A percentile compares a stretch with the other conserved stretches of the same genome.
Conservation (phyloP, 768 basidiomycete genomes). For the Dendrothele bispora region DNA sequence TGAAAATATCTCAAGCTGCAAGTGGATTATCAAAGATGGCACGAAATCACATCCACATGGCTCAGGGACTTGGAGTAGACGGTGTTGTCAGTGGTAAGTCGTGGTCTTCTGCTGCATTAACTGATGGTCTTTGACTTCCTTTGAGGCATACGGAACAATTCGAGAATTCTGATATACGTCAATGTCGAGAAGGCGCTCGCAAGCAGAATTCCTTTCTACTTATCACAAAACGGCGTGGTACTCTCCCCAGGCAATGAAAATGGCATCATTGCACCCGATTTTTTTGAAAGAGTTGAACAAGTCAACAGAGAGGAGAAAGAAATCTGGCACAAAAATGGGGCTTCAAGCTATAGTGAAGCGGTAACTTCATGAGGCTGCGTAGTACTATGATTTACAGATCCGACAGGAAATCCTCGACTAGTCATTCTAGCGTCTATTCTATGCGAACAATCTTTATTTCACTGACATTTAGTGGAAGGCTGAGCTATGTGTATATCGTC, state of each 20-base stretch:
- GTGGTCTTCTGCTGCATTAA: too few relatives aligned
- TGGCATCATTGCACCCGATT: slow-evolving; percentile 51
- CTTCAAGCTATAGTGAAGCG: too few relatives aligned
- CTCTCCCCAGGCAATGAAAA: slow-evolving; percentile 61
- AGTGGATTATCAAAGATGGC: slow-evolving; percentile 88
- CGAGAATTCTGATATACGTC: slow-evolving; percentile 66
- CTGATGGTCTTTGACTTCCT: too few relatives aligned
- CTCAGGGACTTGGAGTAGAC: slow-evolving; percentile 75
- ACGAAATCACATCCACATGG: slow-evolving; percentile 92
- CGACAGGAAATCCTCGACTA: too few relatives aligned
- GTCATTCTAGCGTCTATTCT: too few relatives aligned
- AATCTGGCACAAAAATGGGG: too few relatives aligned
- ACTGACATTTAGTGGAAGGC: too few relatives aligned
- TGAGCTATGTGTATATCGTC: too few relatives aligned
- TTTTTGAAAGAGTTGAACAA: slow-evolving; percentile 65
- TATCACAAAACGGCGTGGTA: slow-evolving; percentile 68
- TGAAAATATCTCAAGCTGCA: too few relatives aligned
- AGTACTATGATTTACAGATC: too few relatives aligned
- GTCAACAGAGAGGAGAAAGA: slow-evolving; percentile 7
- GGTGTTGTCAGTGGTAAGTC: slow-evolving; percentile 83
- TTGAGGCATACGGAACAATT: slow-evolving; percentile 57
- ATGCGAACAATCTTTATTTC: too few relatives aligned
- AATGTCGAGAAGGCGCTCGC: slow-evolving; percentile 54
- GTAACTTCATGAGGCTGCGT: too few relatives aligned
- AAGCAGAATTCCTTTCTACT: slow-evolving; percentile 53